Base-by-base conservation (phyloP, 2,329 filamentous ascomycete genomes). In the Mycocentrospora acerina region DNA sequence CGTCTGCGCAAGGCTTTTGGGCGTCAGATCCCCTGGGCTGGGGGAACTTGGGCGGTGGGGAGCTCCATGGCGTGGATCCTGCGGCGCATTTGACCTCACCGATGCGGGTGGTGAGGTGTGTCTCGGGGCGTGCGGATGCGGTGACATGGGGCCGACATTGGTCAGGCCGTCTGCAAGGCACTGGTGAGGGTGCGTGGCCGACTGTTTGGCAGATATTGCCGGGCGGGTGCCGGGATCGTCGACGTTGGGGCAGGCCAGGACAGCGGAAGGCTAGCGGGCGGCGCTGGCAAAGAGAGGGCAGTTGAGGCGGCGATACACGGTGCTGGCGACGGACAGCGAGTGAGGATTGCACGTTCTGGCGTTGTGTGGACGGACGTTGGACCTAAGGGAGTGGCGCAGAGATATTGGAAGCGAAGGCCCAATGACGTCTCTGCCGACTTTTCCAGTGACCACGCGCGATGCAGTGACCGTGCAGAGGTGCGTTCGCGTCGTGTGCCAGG, bases 121-220 rank as follows among this genome's bases (percentile, higher is more conserved):
- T 64, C 53, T 52, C 55, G 61, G 57, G 53, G 57, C 62, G 59
- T 61, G 47, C 51, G 59, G 53, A 57, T 58, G 59, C 53, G 59
- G 51, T 59, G 67, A 70, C 67, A 70, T 70, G 66, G 62, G 64
- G 58, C 52, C 58, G 62, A 69, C 67, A 70, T 70, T 69, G 66
- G 66, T 67, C 60, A 63, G 58, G 50, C 55, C 55, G 57, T 51
- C 42, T 51, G 35, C 29, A 36, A 44, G 49, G 50, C 50, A 43
- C 42, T 48, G 26, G 29, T 43, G 26, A 30, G 41, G 37, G 46
- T 39, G 61, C 57, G 62, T 63, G 61, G 60, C 51, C 48, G 57
- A 45, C 41, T 49, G 57, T 52, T 39, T 64, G 61, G 61, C 54
- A 60, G 60, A 60, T 54, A 59, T 53, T 56, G 59, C 52, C 55